Evolutionary conservation across 345 rosid species (phyloP).

Genomic region (Salix caprea): DNA sequence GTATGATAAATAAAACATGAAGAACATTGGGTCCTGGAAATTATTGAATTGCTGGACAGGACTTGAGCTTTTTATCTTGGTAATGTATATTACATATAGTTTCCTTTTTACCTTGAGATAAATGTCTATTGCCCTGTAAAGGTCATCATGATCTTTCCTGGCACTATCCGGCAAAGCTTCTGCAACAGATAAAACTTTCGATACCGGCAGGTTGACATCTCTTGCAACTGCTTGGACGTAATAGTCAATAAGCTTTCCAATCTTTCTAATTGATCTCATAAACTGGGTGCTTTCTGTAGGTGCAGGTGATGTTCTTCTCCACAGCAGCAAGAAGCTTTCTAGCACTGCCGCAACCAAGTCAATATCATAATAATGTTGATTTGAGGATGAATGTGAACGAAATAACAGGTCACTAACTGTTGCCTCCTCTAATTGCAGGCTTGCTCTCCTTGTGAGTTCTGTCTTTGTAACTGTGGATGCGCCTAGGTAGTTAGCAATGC

Average conservation of each 20-base stretch:
- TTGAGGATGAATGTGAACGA: constrained; percentile 49
- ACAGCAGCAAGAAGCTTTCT: constrained; percentile 55
- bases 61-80: neutral
- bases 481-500: constrained; percentile 63
- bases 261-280: constrained; percentile 50
- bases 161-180: constrained; percentile 69
- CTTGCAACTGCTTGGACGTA: constrained; percentile 74
- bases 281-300: constrained; percentile 38
- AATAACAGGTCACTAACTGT: constrained; percentile 53
- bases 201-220: constrained; percentile 59
- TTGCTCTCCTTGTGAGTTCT: constrained; percentile 69
- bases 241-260: constrained; percentile 65
- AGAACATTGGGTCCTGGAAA: neutral
- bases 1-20: neutral
- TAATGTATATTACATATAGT: neutral
- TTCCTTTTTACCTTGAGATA: constrained; percentile 64
- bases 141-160: constrained; percentile 67
- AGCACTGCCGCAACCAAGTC: constrained; percentile 65
- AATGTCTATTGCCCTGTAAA: constrained; percentile 80
- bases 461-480: constrained; percentile 62
- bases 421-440: constrained; percentile 82
- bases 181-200: constrained; percentile 55
- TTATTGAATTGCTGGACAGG: neutral
- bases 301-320: constrained; percentile 66
- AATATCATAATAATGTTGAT: constrained; percentile 45